Evolutionary conservation across 2,329 filamentous ascomycete species (phyloP).

Genomic region (Botryotinia convoluta): DNA sequence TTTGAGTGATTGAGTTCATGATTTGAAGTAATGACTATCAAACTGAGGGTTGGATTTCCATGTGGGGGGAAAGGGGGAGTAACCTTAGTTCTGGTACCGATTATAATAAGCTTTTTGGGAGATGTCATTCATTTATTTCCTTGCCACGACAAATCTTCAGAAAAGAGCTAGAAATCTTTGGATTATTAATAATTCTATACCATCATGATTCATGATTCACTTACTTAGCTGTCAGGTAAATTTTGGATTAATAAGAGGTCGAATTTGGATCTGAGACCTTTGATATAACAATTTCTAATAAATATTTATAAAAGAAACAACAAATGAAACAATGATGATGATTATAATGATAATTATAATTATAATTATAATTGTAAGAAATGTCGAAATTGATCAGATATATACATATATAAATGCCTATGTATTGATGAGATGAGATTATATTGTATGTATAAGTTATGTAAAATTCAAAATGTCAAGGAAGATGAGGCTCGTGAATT

Average conservation of each 20-base stretch:
- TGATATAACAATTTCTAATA: not conserved
- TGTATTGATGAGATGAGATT: not conserved
- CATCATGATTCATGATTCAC: not conserved
- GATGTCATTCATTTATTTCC: not conserved
- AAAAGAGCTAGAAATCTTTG: no score
- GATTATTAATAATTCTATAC: not conserved
- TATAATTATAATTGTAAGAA: no score
- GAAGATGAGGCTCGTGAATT: not conserved
- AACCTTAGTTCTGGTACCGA: not conserved
- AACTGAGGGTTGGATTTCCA: not conserved
- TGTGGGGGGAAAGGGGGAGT: not conserved
- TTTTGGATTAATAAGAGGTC: not conserved
- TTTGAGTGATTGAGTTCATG: not conserved
- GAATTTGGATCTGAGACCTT: not conserved
- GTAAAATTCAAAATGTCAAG: not conserved
- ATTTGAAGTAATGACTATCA: not conserved
- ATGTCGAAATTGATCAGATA: no score
- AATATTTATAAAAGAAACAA: not conserved
- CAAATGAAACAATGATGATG: not conserved
- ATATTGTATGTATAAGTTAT: not conserved
- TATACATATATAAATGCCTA: not conserved
- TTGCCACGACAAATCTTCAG: no score
- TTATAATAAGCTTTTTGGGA: not conserved
- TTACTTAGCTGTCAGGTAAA: not conserved
- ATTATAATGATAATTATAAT: not conserved